These are phyloP conservation scores for Areca catechu DNA, from an alignment of 176 grass and related monocot species.

Conservation along the genomic window DNA sequence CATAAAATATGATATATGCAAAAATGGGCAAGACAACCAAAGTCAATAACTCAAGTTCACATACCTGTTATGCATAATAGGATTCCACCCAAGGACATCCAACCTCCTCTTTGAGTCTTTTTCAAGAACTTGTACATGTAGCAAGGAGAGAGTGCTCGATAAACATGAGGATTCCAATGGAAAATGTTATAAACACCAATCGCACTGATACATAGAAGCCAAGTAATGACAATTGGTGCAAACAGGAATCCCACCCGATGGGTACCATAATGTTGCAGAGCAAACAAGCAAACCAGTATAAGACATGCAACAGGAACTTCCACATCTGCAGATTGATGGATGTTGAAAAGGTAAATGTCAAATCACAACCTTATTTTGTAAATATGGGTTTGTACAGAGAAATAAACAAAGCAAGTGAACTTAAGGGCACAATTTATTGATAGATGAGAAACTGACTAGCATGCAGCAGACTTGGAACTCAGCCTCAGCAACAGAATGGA, in stretches of 20 bases:
- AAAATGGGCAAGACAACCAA: not conserved
- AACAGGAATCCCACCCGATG: slow-evolving; percentile 79
- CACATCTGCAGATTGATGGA: slow-evolving; percentile 51
- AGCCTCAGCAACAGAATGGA: no score
- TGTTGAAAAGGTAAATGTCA: not conserved
- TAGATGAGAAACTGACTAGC: no score
- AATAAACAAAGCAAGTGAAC: no score
- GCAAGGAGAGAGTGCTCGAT: slow-evolving; percentile 61
- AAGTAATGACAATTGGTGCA: slow-evolving; percentile 55
- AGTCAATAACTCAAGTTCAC: slow-evolving; percentile 6
- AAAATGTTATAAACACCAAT: slow-evolving; percentile 89
- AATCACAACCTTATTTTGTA: not conserved
- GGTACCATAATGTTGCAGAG: slow-evolving; percentile 79
- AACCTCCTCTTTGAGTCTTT: slow-evolving; percentile 67
- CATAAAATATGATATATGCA: not conserved
- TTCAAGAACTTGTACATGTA: slow-evolving; percentile 74
- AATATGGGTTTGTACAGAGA: no score
- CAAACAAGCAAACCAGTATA: slow-evolving; percentile 74
- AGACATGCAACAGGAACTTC: slow-evolving; percentile 69
- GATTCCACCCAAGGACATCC: slow-evolving; percentile 90
- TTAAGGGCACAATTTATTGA: no score
- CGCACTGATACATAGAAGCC: slow-evolving; percentile 77
- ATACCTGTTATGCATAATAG: slow-evolving; percentile 89
- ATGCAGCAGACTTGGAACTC: no score
- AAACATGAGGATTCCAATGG: slow-evolving; percentile 76